Evolutionary conservation across 2,329 filamentous ascomycete genomes (phyloP), one percentile per base, ranked within the genome.

Genomic region (Phyllosticta citribraziliensis): DNA sequence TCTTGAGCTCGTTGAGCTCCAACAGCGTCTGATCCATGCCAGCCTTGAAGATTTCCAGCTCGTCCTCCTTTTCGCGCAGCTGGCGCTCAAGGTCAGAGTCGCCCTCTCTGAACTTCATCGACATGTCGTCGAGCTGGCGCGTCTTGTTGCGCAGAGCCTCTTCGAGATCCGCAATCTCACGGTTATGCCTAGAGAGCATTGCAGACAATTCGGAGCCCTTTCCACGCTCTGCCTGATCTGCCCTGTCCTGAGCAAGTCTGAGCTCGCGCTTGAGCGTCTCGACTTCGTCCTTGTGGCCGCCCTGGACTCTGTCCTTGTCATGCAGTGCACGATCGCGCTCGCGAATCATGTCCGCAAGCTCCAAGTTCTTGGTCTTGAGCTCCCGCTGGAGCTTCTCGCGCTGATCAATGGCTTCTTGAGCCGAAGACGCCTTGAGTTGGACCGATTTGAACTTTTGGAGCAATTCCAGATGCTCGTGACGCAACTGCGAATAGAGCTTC

Each of bases 291-390:
- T 90, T 92, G 75, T 92, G 92, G 59, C 86, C 88, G 33, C 94
- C 94, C 57, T 81, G 84, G n/a, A 88, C 78, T 60, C 94, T 85
- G 71, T 99, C 94, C 73, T 92, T 91, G 65, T 99, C 94, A 70
- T 97, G 91, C 58, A 97, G 77, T 30, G 94, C 94, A 65, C 94
- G 86, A 71, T 99, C 94, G 67, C 94, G 84, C 78, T 99, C 94
- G 52, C 94, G 85, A 66, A 99, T 99, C 94, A 99, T 97, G 73
- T 97, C 91, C 33, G 94, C 94, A 64, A 99, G 78, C 74, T 99
- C 94, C n/a, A 99, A 80, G 72, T 99, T 99, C 84, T 99, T 99
- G 30, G 93, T 97, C 83, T 99, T 99, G 73, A 99, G 88, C 77
- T 99, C 94, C 35, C 93, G 88, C 78, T 97, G 91, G 58, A 99